Evolutionary conservation across 306 rosid species (phyloP), one percentile per base, ranked within the genome.

Genomic region (Trichosanthes cucumerina): DNA sequence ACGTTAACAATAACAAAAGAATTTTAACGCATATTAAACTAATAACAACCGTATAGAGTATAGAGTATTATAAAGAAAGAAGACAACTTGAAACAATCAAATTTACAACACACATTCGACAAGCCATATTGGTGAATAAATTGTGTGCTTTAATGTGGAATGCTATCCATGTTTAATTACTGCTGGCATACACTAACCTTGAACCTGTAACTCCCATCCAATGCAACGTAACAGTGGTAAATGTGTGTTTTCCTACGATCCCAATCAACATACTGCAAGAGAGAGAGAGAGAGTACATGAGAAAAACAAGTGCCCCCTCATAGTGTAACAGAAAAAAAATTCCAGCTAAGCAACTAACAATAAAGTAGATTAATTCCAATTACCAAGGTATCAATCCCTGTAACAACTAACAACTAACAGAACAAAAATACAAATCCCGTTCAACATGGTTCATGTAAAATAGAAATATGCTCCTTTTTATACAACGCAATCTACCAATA

Each of bases 181-280:
- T 68, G 34, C 58, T 56, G 47, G 39, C 60, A 81, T 8, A 31
- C 54, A 71, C 89, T 79, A 75, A 93, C 98, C 98, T 93, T 91
- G 82, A 93, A 88, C 54, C 23, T 83, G 79, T 79, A 78, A 78
- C 82, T 82, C 78, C 96, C 97, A 60, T 86, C 80, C 19, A 72
- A 4, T 71, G 81, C 71, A 78, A 93, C 91, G 78, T 88, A 38
- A 79, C 98, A 90, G 15, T 90, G 83, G 43, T 90, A 91, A 43
- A 84, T 44, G 70, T 78, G 85, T 7, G 97, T 66, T 82, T 65
- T 81, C 69, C 81, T 79, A 41, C 85, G 72, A 81, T 93, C 93
- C 98, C 96, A 91, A 5, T 88, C 90, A 77, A 39, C 70, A 52
- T 52, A 59, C 98, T 93, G 88, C 81, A 66, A 82, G 2, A 50